phyloP scores from a whole-genome alignment of 1,284 basidiomycete genomes.

The Trichosporon coremiiforme region DNA sequence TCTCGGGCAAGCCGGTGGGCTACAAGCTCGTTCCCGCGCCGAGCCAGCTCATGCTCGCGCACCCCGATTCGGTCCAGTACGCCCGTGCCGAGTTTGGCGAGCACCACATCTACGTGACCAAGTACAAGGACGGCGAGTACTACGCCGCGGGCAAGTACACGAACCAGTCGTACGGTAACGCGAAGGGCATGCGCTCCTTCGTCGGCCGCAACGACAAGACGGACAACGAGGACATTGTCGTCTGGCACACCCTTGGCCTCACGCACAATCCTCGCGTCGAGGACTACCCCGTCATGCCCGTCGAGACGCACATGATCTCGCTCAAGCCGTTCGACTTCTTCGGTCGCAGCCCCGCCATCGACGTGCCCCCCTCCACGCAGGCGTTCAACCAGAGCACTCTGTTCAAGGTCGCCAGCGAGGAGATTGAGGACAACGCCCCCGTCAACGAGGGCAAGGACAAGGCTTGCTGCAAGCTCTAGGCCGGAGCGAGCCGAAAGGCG shows the following conservation, averaged over 20 bases:
- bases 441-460: conserved; percentile 20
- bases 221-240: conserved; percentile 73
- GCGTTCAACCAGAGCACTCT: conserved; percentile 44
- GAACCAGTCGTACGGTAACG: conserved; percentile 51
- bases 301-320: conserved; percentile 71
- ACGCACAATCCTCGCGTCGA: conserved; percentile 47
- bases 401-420: conserved; percentile 3
- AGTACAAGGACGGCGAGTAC: conserved; percentile 54
- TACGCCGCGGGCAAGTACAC: conserved; percentile 53
- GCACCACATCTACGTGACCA: conserved; percentile 55
- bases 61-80: conserved; percentile 52
- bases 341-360: conserved; percentile 76
- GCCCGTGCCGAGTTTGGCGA: conserved; percentile 54
- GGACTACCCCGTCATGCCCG: conserved; percentile 71
- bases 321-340: conserved; percentile 82
- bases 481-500: neutral
- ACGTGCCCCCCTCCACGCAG: conserved; percentile 62
- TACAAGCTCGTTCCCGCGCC: conserved; percentile 57
- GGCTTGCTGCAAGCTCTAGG: conserved; percentile 20
- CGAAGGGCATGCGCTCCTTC: conserved; percentile 49
- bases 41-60: conserved; percentile 54
- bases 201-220: conserved; percentile 47
- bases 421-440: conserved; percentile 18
- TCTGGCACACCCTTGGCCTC: conserved; percentile 71
- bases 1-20: conserved; percentile 51